phyloP scores from a whole-genome alignment of 768 basidiomycete genomes.

The Lactifluus piperatus region DNA sequence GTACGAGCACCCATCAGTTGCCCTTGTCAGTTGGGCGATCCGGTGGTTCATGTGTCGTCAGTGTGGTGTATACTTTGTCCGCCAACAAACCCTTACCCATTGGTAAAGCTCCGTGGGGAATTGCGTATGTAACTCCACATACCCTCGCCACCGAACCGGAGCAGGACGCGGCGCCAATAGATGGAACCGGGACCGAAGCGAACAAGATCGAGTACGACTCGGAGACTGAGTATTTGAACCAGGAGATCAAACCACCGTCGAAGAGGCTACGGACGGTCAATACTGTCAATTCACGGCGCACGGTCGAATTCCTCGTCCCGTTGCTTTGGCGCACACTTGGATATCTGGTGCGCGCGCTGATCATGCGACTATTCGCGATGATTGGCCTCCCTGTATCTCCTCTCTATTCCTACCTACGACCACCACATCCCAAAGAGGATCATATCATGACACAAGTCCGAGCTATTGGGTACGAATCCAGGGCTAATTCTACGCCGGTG shows the following conservation, averaged over 20 bases:
- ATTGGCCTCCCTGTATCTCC: constrained; percentile 2
- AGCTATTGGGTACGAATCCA: not conserved
- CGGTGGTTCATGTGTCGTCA: constrained; percentile 27
- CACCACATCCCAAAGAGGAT: not conserved
- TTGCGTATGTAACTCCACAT: constrained; percentile 31
- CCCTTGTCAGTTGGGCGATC: constrained; percentile 23
- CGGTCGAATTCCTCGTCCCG: constrained; percentile 9
- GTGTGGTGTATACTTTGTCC: constrained; percentile 24
- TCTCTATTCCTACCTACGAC: not conserved
- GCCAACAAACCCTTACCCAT: constrained; percentile 6
- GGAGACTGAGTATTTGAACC: constrained; percentile 10
- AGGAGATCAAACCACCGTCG: constrained; percentile 7
- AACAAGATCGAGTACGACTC: constrained; percentile 11
- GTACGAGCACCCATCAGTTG: constrained; percentile 16
- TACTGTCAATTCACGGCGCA: constrained; percentile 8
- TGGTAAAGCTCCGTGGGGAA: constrained; percentile 24
- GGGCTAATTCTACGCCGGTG: not conserved
- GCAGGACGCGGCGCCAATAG: not conserved
- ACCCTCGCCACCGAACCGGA: constrained; percentile 14
- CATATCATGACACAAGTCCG: not conserved
- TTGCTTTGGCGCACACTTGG: constrained; percentile 15
- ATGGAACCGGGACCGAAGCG: not conserved
- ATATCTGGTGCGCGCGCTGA: constrained; percentile 9
- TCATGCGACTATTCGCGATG: constrained; percentile 13
- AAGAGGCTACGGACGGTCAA: not conserved